Evolutionary conservation across 352 stramenopile genomes (phyloP).

Genomic region (Stephanocyclus meneghinianus): DNA sequence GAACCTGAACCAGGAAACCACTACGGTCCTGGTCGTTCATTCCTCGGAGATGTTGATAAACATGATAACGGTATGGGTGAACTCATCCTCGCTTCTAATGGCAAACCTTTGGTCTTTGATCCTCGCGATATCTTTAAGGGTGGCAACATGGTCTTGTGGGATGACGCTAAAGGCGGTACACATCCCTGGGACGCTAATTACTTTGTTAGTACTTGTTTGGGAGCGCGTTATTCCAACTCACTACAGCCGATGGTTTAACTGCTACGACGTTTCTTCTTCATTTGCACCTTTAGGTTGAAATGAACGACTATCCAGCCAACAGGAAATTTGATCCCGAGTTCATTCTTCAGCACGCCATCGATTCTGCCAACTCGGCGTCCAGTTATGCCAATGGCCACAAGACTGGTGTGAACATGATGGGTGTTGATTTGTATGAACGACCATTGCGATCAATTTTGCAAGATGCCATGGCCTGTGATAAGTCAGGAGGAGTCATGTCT

Average conservation of each 20-base stretch:
- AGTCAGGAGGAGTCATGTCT: slow-evolving; percentile 50
- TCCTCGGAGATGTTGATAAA: slow-evolving; percentile 32
- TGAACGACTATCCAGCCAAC: not conserved
- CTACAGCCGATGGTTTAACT: too few relatives aligned
- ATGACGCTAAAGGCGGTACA: slow-evolving; percentile 46
- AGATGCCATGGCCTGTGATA: slow-evolving; percentile 54
- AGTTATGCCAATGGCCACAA: slow-evolving; percentile 53
- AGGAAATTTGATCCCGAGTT: slow-evolving; percentile 38
- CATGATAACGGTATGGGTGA: slow-evolving; percentile 48
- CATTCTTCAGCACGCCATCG: slow-evolving; percentile 64
- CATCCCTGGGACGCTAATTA: slow-evolving; percentile 59
- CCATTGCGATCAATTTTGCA: slow-evolving; percentile 49
- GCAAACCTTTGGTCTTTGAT: slow-evolving; percentile 50
- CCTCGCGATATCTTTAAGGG: slow-evolving; percentile 41
- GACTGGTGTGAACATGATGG: slow-evolving; percentile 46
- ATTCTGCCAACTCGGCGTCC: slow-evolving; percentile 51
- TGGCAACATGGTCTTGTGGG: slow-evolving; percentile 62
- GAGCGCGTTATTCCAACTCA: too few relatives aligned
- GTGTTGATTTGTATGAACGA: slow-evolving; percentile 50
- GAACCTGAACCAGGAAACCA: slow-evolving; percentile 52
- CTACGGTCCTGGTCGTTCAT: slow-evolving; percentile 47
- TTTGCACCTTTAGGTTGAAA: not conserved
- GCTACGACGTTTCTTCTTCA: not conserved
- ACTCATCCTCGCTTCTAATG: slow-evolving; percentile 43
- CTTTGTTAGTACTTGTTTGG: slow-evolving; percentile 2